Evolutionary conservation across 805 yeast genomes (phyloP), one percentile per base, ranked within the genome.

Genomic region (Cyberlindnera misumaiensis): DNA sequence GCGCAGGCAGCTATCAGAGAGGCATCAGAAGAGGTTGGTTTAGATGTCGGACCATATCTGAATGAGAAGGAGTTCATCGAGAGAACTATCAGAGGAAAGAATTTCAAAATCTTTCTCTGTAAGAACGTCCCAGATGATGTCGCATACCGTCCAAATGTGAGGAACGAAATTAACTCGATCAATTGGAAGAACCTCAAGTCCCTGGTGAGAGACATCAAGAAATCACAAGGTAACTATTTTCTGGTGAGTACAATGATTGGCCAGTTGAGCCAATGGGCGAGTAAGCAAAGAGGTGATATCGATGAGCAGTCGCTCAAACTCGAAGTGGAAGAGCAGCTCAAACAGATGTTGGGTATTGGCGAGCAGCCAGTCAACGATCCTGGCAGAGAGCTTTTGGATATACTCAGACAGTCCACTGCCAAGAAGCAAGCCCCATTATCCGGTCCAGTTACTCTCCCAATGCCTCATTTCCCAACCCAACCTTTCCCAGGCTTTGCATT

Each of bases 21-120:
- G 58, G 88, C 85, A 16, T 73, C 72, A 45, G 99, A 93, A 62
- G 99, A 93, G 60, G 90, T 89, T 12, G 96, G 97, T 0, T 89
- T 81, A 53, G 94, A 93, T 59, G 80, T 86, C 35, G 61, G 80
- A 1, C 77, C 76, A 13, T 73, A 71, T 46, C 68, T 89, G 31
- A 74, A 77, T 45, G 83, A 80, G 43, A 72, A 79, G 28, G 86
- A 83, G 42, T 85, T 72, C 46, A 71, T 88, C 36, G 97, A 90
- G 56, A 72, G 95, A 55, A 83, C 86, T 4, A 74, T 86, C 17
- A 65, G 68, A 36, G 95, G 93, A 7, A 90, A 93, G 59, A 86
- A 86, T 59, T 83, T 84, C 60, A 80, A 87, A 52, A 83, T 93
- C 16, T 93, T 75, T 58, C 64, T 90, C 37, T 77, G 85, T 18